A percentile compares a stretch with the other conserved stretches of the same genome.
Evolutionary conservation across 768 basidiomycete genomes (phyloP).

Genomic region (Tulasnella sp.): DNA sequence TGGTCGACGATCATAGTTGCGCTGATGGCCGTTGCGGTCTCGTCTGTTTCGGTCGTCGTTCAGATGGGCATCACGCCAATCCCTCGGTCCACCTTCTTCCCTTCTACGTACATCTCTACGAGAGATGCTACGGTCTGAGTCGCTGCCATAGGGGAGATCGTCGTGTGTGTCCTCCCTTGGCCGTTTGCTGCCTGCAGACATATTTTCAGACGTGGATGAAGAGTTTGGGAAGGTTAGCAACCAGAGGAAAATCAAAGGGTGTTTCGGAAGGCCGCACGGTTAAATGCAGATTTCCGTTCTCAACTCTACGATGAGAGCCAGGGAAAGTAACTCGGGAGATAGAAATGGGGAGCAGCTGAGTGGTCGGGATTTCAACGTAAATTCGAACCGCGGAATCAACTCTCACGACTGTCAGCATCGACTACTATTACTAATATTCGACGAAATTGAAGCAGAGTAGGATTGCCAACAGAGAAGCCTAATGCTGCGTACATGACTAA

Average conservation of each 20-base stretch:
- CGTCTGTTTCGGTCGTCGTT: slow-evolving; percentile 24
- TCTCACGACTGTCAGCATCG: too few relatives aligned
- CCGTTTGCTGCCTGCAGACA: slow-evolving; percentile 16
- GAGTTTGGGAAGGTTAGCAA: slow-evolving; percentile 10
- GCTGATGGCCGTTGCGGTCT: too few relatives aligned
- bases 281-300: slow-evolving; percentile 13
- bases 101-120: slow-evolving; percentile 4
- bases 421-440: too few relatives aligned
- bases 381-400: too few relatives aligned
- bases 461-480: too few relatives aligned
- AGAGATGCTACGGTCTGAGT: slow-evolving; percentile 2
- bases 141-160: slow-evolving; percentile 15
- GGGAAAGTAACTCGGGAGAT: neutral
- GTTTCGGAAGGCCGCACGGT: slow-evolving; percentile 16
- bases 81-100: slow-evolving; percentile 35
- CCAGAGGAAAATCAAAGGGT: slow-evolving; percentile 5
- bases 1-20: slow-evolving; percentile 16
- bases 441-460: too few relatives aligned
- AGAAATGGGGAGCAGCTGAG: neutral
- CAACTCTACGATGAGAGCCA: too few relatives aligned
- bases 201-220: slow-evolving; percentile 3
- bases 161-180: slow-evolving; percentile 8
- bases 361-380: too few relatives aligned
- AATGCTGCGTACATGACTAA: too few relatives aligned
- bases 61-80: slow-evolving; percentile 61